These are phyloP conservation scores for Termitomyces sp. DNA, from an alignment of 768 basidiomycete genomes.

Conservation along the genomic window DNA sequence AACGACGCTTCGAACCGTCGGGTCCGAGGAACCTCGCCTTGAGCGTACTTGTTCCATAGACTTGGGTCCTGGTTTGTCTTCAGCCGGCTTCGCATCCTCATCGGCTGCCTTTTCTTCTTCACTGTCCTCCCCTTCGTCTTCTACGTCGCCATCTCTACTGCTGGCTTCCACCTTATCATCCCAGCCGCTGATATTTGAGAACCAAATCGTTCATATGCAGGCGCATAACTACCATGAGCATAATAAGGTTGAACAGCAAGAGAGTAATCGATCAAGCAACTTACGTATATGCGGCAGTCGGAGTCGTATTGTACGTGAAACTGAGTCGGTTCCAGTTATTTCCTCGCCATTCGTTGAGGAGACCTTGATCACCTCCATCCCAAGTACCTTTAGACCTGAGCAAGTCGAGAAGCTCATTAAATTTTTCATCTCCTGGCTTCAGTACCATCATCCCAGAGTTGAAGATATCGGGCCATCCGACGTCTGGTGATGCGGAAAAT, in stretches of 20 bases:
- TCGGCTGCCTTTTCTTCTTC: slow-evolving; percentile 28
- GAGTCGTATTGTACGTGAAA: slow-evolving; percentile 98
- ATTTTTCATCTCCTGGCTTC: slow-evolving; percentile 78
- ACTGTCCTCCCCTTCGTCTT: slow-evolving; percentile 62
- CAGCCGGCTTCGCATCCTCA: slow-evolving; percentile 18
- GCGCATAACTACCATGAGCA: slow-evolving; percentile 69
- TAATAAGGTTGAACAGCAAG: slow-evolving; percentile 21
- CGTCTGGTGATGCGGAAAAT: slow-evolving; percentile 93
- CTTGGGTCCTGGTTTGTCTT: slow-evolving; percentile 34
- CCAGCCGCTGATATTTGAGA: slow-evolving; percentile 67
- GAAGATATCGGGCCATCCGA: slow-evolving; percentile 99
- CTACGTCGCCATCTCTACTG: slow-evolving; percentile 80
- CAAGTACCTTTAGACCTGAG: slow-evolving; percentile 80
- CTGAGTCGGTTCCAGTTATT: slow-evolving; percentile 88
- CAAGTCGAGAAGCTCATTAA: slow-evolving; percentile 64
- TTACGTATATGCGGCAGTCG: slow-evolving; percentile 94
- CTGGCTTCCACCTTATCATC: slow-evolving; percentile 57
- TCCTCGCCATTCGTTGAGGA: slow-evolving; percentile 93
- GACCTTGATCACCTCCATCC: slow-evolving; percentile 98
- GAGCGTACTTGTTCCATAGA: slow-evolving; percentile 23
- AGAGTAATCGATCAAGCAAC: slow-evolving; percentile 27
- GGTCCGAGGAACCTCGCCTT: slow-evolving; percentile 30
- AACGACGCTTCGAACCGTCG: slow-evolving; percentile 28
- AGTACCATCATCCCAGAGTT: slow-evolving; percentile 95
- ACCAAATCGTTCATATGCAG: slow-evolving; percentile 93